A percentile compares a stretch with the other conserved stretches of the same genome.
Evolutionary conservation across 2,329 filamentous ascomycete species (phyloP).

Genomic region (Phoma sp.): DNA sequence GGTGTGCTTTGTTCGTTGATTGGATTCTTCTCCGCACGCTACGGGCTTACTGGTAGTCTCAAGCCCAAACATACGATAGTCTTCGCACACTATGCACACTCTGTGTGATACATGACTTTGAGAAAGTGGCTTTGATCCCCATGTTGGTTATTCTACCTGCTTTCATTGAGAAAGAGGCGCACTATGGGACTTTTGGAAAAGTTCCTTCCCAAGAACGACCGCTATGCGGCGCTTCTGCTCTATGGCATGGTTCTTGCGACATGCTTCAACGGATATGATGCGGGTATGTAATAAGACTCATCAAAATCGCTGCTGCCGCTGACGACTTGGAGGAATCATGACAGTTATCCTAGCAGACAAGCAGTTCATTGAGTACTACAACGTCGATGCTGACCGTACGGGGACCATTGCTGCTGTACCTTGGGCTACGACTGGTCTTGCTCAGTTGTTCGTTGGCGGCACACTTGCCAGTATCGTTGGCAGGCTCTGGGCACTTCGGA

Average conservation of each 20-base stretch:
- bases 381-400: neutral
- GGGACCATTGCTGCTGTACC: constrained; percentile 7
- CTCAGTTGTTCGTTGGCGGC: constrained; percentile 10
- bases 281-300: neutral
- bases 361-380: constrained; percentile 7
- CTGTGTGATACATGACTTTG: too few relatives aligned
- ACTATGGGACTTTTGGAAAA: constrained; percentile 6
- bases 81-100: neutral
- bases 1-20: neutral
- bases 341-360: constrained; percentile 10
- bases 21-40: neutral
- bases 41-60: neutral
- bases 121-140: neutral
- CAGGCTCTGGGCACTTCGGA: too few relatives aligned
- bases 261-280: constrained; percentile 17
- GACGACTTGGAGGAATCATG: constrained; percentile 7
- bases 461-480: neutral
- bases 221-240: neutral
- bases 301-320: neutral
- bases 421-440: constrained; percentile 5
- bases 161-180: too few relatives aligned
- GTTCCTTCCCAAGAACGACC: constrained; percentile 10
- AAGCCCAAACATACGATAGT: neutral
- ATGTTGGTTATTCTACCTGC: neutral
- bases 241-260: constrained; percentile 6